Percentiles rank a stretch among this genome's conserved stretches.
Evolutionary conservation across 495 filamentous ascomycete genomes (phyloP).

Genomic region (Polyplosphaeria fusca): DNA sequence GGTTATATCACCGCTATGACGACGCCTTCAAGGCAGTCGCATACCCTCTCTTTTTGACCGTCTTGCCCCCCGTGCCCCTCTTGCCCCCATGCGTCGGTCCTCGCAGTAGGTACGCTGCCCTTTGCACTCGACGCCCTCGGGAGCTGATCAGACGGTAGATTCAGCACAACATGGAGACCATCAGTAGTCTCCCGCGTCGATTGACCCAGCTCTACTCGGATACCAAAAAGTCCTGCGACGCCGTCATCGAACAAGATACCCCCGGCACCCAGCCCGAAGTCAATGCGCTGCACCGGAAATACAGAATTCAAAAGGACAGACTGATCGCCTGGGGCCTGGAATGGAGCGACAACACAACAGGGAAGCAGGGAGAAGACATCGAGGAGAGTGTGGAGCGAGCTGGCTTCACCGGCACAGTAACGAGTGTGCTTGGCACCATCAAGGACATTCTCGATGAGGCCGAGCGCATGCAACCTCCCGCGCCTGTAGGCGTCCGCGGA

Average conservation of each 20-base stretch:
- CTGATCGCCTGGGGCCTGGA: conserved; percentile 85
- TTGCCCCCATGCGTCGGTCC: not conserved
- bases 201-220: conserved; percentile 89
- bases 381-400: conserved; percentile 81
- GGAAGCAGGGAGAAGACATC: conserved; percentile 71
- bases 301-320: conserved; percentile 67
- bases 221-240: conserved; percentile 84
- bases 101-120: no score
- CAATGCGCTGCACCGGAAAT: conserved; percentile 54
- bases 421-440: conserved; percentile 84
- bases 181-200: conserved; percentile 53
- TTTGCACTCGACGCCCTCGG: not conserved
- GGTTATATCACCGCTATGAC: conserved; percentile 22
- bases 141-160: no score
- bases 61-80: not conserved
- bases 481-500: not conserved
- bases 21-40: conserved; percentile 21
- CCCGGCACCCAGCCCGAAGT: conserved; percentile 54
- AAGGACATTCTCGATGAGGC: conserved; percentile 83
- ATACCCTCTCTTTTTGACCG: not conserved
- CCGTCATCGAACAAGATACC: conserved; percentile 68
- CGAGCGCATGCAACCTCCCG: conserved; percentile 62
- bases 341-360: conserved; percentile 72
- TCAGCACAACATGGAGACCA: conserved; percentile 27
- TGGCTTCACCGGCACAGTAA: conserved; percentile 80